A percentile compares a stretch with the other conserved stretches of the same genome.
Conservation (phyloP, 164 flowering plant genomes). For the Aristolochia contorta region DNA sequence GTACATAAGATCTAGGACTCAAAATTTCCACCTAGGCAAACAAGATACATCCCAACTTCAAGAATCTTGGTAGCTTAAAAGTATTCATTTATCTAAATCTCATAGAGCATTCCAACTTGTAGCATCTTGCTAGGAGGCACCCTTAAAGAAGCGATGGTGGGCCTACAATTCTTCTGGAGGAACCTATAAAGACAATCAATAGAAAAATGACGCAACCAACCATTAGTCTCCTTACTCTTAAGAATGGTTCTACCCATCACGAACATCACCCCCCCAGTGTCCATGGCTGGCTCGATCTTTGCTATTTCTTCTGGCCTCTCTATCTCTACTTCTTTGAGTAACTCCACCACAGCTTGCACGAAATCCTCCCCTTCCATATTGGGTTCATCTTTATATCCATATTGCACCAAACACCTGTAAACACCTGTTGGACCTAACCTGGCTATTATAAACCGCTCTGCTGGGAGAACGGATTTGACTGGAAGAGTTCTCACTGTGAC, state of each 20-base stretch:
- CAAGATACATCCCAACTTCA: too few relatives aligned
- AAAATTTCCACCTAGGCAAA: too few relatives aligned
- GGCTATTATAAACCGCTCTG: constrained; percentile 14
- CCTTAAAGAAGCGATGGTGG: constrained; percentile 14
- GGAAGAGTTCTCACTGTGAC: constrained; percentile 13
- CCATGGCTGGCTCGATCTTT: constrained; percentile 8
- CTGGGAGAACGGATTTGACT: constrained; percentile 11
- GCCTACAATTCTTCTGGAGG: constrained; percentile 20
- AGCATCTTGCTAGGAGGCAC: constrained; percentile 17
- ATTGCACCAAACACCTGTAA: constrained; percentile 21
- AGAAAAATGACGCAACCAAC: constrained; percentile 7
- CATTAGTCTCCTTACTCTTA: constrained; percentile 9
- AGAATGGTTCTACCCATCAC: constrained; percentile 20
- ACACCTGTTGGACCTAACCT: constrained; percentile 11
- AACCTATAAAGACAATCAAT: constrained; percentile 15
- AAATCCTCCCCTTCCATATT: constrained; percentile 12
- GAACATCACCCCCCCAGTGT: constrained; percentile 10
- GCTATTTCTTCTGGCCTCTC: too few relatives aligned
- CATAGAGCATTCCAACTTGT: constrained; percentile 28
- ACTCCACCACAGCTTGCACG: constrained; percentile 8
- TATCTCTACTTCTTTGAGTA: constrained; percentile 6
- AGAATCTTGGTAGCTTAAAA: too few relatives aligned
- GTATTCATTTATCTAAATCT: constrained; percentile 6
- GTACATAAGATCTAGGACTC: too few relatives aligned
- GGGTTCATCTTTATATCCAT: constrained; percentile 18